Evolutionary conservation across 1,284 basidiomycete genomes (phyloP).

Genomic region (Taiwanofungus camphoratus): DNA sequence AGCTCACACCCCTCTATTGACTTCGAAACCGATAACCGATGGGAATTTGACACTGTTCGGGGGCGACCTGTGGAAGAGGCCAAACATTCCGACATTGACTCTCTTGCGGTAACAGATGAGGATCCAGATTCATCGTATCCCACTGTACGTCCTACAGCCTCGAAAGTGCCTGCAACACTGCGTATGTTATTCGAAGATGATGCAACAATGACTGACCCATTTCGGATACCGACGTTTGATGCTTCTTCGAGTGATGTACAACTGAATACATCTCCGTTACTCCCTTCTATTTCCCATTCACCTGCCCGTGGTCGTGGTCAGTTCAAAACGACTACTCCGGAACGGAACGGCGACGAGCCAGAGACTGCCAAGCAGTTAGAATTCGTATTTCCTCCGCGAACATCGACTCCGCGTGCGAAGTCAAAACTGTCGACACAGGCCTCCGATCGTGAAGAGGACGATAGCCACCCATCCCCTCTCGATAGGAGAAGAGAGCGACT

Average conservation of each 20-base stretch:
- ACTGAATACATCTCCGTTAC: slow-evolving; percentile 24
- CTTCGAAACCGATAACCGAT: slow-evolving; percentile 46
- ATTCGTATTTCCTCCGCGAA: slow-evolving; percentile 49
- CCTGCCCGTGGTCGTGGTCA: slow-evolving; percentile 23
- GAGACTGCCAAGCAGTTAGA: slow-evolving; percentile 41
- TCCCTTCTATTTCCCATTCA: slow-evolving; percentile 24
- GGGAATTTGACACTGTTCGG: slow-evolving; percentile 76
- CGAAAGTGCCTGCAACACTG: slow-evolving; percentile 62
- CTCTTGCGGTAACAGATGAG: slow-evolving; percentile 12
- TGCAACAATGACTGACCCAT: slow-evolving; percentile 33
- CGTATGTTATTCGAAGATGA: slow-evolving; percentile 65
- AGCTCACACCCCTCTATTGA: slow-evolving; percentile 13
- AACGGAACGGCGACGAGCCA: slow-evolving; percentile 32
- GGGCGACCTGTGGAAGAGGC: slow-evolving; percentile 30
- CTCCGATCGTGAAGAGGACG: slow-evolving; percentile 22
- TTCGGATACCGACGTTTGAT: slow-evolving; percentile 35
- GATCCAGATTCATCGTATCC: slow-evolving; percentile 28
- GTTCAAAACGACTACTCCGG: slow-evolving; percentile 15
- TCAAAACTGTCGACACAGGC: slow-evolving; percentile 26
- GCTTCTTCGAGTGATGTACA: slow-evolving; percentile 13
- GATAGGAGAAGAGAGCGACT: slow-evolving; percentile 19
- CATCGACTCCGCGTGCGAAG: slow-evolving; percentile 28
- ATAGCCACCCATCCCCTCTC: slow-evolving; percentile 13
- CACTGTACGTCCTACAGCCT: slow-evolving; percentile 45
- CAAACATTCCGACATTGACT: slow-evolving; percentile 12